Base-by-base conservation (phyloP, 176 grass and related monocot species). In the Aegilops speltoides region DNA sequence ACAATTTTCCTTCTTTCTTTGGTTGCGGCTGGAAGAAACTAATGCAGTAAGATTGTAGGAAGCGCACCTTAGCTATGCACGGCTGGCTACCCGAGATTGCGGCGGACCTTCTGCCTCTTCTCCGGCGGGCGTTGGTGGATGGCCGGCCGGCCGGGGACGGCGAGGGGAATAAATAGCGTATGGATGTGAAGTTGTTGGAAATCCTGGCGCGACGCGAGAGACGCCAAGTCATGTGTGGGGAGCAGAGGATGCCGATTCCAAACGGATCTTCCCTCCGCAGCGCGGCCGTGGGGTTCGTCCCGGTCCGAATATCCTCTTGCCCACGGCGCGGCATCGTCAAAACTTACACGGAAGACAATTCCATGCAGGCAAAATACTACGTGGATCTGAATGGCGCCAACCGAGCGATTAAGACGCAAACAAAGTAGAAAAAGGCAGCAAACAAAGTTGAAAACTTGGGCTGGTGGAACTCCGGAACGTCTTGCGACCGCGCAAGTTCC, bases 161-260 rank as follows among this genome's bases (percentile, higher is more conserved):
- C 45, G 5, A 48, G 11, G 52, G 59, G 14, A 28, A 90, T 86
- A 79, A 78, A 65, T 82, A 90, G 88, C 67, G 54, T 59, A 59
- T 59, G 16, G 23, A 54, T 46, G 52, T 7, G 73, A 46, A 12
- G 81, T 25, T 7, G 33, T 0, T 13, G 68, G 68, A 26, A 60
- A 32, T 31, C 59, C 9, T 38, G 25, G 52, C 11, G 33, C 43
- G 73, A 0, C 43, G 64, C 41, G 64, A 50, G 82, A 87, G 86
- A 41, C 33, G 82, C 71, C 84, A 77, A 91, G 91, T 71, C 40
- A 65, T 75, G 81, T 73, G 80, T 75, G 88, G 88, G 83, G 78
- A 85, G 88, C 61, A 40, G 65, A 70, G 79, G 90, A 95, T 92
- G 90, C 93, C 78, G 93, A 95, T 95, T 87, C 93, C 90, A 63